Base-by-base conservation (phyloP, 129 eudicot genomes). In the Cynara cardunculus region DNA sequence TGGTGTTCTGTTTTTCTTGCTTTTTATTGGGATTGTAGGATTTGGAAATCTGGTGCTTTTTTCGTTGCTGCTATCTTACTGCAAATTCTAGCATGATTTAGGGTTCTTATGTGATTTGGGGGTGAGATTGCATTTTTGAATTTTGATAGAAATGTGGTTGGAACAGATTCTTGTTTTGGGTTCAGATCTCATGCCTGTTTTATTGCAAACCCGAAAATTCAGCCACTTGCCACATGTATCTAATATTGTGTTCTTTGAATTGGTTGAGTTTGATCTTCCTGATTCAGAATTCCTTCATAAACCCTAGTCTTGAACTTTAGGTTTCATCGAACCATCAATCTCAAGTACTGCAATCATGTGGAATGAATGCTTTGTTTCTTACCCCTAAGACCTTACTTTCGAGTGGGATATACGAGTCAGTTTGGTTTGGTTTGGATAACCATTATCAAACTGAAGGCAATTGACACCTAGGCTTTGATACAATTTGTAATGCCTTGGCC, bases 161-260 rank as follows among this genome's bases (percentile, higher is more conserved):
- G 37, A 24, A 16, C 66, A 2, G 73, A 66, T 0, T 37, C 67
- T 39, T 18, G 41, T 68, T 67, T 10, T 25, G 72, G n/a, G 19
- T 25, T 78, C 65, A 25, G 81, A 78, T 78, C 81, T 78, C 67
- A 3, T 75, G 35, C 22, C 69, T 75, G 46, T 69, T 64, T 19
- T 64, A 19, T 64, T 64, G 69, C 21, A 69, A 27, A 13, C 14
- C 65, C 0, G 5, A 56, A 56, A 56, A n/a, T 56, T 56, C 25
- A 49, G 62, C 62, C 16, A 49, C 62, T 49, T 49, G 61, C 59
- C 0, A 46, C 18, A 46, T 46, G 59, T 46, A 46, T 13, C n/a
- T 46, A 46, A 3, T 46, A 46, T 5, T 12, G n/a, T 46, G n/a
- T 19, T 19, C 7, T 14, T 49, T 49, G 21, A 49, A 49, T 21